phyloP scores from a whole-genome alignment of 129 eudicot genomes.

The sunflower (Helianthus annuus) region DNA sequence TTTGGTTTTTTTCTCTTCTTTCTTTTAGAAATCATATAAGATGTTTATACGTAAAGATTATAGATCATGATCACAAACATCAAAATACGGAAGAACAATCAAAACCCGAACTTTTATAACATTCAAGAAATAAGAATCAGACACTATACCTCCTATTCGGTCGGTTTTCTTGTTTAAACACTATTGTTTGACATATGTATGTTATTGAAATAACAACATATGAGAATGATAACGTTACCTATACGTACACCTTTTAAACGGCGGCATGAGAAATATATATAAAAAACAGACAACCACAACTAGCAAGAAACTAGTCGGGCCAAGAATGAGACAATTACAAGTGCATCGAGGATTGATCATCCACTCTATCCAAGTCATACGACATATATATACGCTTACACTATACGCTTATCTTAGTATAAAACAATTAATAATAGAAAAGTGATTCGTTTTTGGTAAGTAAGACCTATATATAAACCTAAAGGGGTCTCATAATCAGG shows the following conservation, averaged over 20 bases:
- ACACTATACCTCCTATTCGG: background rate
- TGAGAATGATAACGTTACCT: background rate
- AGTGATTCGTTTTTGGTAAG: background rate
- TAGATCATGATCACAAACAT: background rate
- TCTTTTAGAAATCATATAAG: background rate
- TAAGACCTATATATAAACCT: slow-evolving; percentile 1
- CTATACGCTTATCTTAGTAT: background rate
- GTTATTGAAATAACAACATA: background rate
- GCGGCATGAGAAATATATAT: no score
- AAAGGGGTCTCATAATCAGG: slow-evolving; percentile 48
- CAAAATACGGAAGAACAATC: background rate
- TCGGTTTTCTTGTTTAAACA: background rate
- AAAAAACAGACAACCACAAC: no score
- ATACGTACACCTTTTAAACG: background rate
- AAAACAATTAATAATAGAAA: background rate
- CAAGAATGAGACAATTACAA: no score
- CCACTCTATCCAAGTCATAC: no score
- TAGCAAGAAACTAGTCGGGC: no score
- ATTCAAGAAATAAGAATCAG: background rate
- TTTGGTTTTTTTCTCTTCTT: background rate
- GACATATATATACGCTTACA: background rate
- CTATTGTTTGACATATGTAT: background rate
- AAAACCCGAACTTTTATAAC: background rate
- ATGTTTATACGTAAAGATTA: background rate
- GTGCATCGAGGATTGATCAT: no score